phyloP scores from a whole-genome alignment of 2,329 filamentous ascomycete species.

The Ploettnerulaceae sp. region DNA sequence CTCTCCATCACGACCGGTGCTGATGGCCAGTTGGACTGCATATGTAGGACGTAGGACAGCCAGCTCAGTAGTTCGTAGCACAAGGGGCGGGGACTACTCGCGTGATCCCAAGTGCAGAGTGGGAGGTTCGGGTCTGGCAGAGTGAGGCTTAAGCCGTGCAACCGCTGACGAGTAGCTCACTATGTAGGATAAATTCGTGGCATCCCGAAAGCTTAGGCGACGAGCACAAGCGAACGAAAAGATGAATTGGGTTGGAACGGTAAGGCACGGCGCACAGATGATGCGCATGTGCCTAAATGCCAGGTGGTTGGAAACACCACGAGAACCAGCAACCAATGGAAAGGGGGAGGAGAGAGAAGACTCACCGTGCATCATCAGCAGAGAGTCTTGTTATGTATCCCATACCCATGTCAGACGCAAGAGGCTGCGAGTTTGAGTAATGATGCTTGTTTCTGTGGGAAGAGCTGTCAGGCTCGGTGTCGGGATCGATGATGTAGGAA shows the following conservation, averaged over 20 bases:
- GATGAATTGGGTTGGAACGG: conserved; percentile 19
- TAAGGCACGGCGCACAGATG: conserved; percentile 14
- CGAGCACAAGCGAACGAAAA: conserved; percentile 14
- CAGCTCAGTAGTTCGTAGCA: conserved; percentile 28
- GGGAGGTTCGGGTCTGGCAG: conserved; percentile 23
- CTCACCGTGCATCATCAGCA: conserved; percentile 36
- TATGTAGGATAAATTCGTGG: conserved; percentile 28
- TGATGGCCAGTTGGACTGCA: conserved; percentile 28
- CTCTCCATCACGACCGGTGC: conserved; percentile 17
- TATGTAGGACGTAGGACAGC: conserved; percentile 32
- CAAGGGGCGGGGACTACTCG: conserved; percentile 28
- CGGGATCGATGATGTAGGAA: conserved; percentile 32
- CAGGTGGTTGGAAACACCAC: conserved; percentile 21
- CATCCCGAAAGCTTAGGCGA: conserved; percentile 24
- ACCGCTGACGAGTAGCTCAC: conserved; percentile 20
- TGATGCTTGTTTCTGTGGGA: conserved; percentile 33
- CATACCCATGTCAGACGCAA: conserved; percentile 33
- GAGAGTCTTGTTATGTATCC: conserved; percentile 32
- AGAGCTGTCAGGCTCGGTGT: conserved; percentile 34
- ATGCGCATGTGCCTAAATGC: conserved; percentile 28
- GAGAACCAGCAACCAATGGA: conserved; percentile 28
- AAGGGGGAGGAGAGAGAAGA: conserved; percentile 6
- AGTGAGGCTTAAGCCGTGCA: conserved; percentile 31
- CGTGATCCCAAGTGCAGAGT: conserved; percentile 28
- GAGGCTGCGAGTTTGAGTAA: conserved; percentile 20